Percentiles rank a stretch among this genome's conserved stretches.
Conservation (phyloP, 2,329 filamentous ascomycete species). For the Aspergillus ochraceus region DNA sequence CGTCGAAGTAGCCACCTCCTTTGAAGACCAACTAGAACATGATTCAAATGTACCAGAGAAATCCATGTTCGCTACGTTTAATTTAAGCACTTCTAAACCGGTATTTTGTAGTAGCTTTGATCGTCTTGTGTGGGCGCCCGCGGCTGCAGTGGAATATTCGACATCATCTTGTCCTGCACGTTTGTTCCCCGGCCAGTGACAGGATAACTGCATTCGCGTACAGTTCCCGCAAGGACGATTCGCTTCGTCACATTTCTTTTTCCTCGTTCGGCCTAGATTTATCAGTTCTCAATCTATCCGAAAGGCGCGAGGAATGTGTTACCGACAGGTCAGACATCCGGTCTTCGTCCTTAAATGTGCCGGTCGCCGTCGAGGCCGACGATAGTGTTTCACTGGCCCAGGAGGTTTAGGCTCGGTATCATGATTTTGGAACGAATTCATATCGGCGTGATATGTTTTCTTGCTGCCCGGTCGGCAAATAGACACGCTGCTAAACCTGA, state of each 20-base stretch:
- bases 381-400: conserved; percentile 8
- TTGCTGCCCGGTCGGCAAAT: no score
- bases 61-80: no score
- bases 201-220: conserved; percentile 11
- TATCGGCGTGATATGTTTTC: neutral
- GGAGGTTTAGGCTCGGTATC: no score
- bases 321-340: conserved; percentile 27
- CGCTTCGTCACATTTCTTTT: conserved; percentile 30
- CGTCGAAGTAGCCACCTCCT: no score
- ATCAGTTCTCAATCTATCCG: neutral
- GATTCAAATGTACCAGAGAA: no score
- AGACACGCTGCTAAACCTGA: no score
- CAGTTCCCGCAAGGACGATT: conserved; percentile 20
- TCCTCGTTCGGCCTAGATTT: conserved; percentile 19
- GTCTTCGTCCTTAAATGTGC: conserved; percentile 29
- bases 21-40: no score
- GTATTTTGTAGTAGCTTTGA: no score
- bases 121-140: no score
- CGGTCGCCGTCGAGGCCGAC: conserved; percentile 23
- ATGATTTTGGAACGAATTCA: neutral
- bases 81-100: no score
- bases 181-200: conserved; percentile 15
- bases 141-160: neutral
- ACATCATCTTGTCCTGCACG: neutral
- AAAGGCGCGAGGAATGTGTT: neutral